These are phyloP conservation scores for Rhynchosporium graminicola DNA, from an alignment of 2,329 filamentous ascomycete species.

Conservation along the genomic window DNA sequence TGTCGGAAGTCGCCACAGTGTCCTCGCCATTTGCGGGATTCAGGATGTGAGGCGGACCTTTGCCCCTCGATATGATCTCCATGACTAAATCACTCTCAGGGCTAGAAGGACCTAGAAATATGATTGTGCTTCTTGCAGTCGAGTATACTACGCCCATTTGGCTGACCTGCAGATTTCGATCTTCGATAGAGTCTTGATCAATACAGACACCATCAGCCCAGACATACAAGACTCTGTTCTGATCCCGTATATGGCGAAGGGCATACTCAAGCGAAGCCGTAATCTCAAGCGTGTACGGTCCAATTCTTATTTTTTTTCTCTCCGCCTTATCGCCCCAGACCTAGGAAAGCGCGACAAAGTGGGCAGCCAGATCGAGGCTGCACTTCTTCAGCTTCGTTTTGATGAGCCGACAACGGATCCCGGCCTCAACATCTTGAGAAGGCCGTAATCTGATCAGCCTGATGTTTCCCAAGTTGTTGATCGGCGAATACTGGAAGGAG, in stretches of 20 bases:
- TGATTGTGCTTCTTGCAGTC: slow-evolving; percentile 17
- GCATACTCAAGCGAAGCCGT: slow-evolving; percentile 22
- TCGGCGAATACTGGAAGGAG: too few relatives aligned
- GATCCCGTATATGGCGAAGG: slow-evolving; percentile 13
- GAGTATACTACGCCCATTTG: slow-evolving; percentile 21
- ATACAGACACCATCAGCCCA: slow-evolving; percentile 29
- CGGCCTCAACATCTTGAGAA: too few relatives aligned
- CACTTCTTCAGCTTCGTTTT: too few relatives aligned
- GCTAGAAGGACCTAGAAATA: slow-evolving; percentile 21
- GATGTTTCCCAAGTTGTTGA: too few relatives aligned
- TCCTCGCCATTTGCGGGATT: too few relatives aligned
- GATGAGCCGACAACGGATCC: too few relatives aligned
- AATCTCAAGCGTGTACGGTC: neutral
- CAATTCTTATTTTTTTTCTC: too few relatives aligned
- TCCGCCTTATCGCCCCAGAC: too few relatives aligned
- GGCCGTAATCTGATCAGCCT: too few relatives aligned
- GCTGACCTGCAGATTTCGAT: slow-evolving; percentile 17
- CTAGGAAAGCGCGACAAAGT: too few relatives aligned
- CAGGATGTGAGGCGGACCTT: neutral
- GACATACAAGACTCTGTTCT: neutral
- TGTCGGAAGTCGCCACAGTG: neutral
- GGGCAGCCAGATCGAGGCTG: too few relatives aligned
- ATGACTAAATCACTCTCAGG: neutral
- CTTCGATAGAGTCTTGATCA: slow-evolving; percentile 18
- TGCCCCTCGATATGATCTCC: neutral